phyloP scores from a whole-genome alignment of 2,329 filamentous ascomycete species.

The Apiospora koreana region DNA sequence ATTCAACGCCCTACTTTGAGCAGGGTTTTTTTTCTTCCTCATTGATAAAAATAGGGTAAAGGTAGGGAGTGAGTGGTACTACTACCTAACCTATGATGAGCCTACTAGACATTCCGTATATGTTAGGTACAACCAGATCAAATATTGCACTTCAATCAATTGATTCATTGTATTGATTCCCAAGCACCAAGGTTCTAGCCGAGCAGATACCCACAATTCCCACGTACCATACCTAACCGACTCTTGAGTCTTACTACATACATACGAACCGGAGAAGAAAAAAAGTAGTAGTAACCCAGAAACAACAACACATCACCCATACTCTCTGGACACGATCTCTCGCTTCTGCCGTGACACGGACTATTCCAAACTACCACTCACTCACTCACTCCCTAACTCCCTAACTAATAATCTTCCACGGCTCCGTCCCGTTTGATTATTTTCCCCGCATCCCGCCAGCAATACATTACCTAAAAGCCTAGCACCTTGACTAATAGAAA shows the following conservation, averaged over 20 bases:
- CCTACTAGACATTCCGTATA: neutral
- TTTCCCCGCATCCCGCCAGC: constrained; percentile 45
- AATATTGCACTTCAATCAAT: too few species aligned
- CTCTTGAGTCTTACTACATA: too few species aligned
- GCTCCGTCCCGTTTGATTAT: constrained; percentile 21
- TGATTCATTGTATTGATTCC: too few species aligned
- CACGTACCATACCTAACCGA: neutral
- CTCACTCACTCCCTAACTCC: neutral
- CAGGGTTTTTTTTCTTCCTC: neutral
- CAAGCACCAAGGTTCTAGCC: too few species aligned
- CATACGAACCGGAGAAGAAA: neutral
- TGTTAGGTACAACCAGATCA: neutral
- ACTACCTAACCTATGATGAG: too few species aligned
- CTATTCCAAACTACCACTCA: neutral
- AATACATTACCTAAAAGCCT: constrained; percentile 47
- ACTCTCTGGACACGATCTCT: neutral
- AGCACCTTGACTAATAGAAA: constrained; percentile 49
- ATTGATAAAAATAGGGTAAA: neutral
- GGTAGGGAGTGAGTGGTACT: too few species aligned
- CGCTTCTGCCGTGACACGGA: neutral
- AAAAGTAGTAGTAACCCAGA: neutral
- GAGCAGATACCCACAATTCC: neutral
- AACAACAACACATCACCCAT: neutral
- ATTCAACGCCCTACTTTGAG: neutral
- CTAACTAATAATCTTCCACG: constrained; percentile 15